These are phyloP conservation scores for Dactylellina drechsleri DNA, from an alignment of 2,329 filamentous ascomycete species.

Conservation along the genomic window DNA sequence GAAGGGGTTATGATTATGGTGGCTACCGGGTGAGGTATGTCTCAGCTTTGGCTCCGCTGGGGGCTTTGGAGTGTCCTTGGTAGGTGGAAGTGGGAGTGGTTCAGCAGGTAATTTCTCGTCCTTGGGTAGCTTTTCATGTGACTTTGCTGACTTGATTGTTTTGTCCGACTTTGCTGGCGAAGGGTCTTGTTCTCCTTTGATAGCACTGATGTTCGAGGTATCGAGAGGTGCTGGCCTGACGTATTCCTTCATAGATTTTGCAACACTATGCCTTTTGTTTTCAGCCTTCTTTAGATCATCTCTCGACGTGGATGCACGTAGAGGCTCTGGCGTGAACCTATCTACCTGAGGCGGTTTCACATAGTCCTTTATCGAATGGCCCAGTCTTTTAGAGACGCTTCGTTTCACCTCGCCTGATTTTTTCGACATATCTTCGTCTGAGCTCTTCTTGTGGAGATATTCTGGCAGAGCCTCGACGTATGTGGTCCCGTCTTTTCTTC, in stretches of 20 bases:
- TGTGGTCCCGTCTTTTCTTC: conserved; percentile 26
- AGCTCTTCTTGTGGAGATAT: conserved; percentile 25
- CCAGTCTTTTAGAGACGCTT: conserved; percentile 40
- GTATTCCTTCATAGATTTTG: conserved; percentile 39
- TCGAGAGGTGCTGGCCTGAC: conserved; percentile 40
- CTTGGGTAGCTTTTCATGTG: conserved; percentile 18
- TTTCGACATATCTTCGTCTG: conserved; percentile 24
- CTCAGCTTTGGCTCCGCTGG: not conserved
- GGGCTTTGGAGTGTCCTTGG: not conserved
- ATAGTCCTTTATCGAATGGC: conserved; percentile 44
- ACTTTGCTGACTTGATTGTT: conserved; percentile 22
- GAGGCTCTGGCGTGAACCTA: conserved; percentile 49
- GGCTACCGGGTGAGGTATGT: not conserved
- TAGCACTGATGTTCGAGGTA: not conserved
- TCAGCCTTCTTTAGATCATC: conserved; percentile 23
- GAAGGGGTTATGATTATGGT: conserved; percentile 47
- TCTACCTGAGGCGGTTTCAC: conserved; percentile 48
- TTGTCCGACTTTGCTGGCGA: conserved; percentile 31
- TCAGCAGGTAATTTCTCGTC: conserved; percentile 12
- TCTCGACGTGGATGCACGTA: conserved; percentile 8
- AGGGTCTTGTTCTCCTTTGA: conserved; percentile 13
- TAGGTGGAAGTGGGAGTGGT: conserved; percentile 9
- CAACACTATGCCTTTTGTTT: conserved; percentile 25
- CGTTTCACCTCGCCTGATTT: conserved; percentile 16
- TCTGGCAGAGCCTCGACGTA: conserved; percentile 46